Percentiles rank a stretch among this genome's conserved stretches.
phyloP scores from a whole-genome alignment of 495 filamentous ascomycete species.

The Filosporella fistucella region DNA sequence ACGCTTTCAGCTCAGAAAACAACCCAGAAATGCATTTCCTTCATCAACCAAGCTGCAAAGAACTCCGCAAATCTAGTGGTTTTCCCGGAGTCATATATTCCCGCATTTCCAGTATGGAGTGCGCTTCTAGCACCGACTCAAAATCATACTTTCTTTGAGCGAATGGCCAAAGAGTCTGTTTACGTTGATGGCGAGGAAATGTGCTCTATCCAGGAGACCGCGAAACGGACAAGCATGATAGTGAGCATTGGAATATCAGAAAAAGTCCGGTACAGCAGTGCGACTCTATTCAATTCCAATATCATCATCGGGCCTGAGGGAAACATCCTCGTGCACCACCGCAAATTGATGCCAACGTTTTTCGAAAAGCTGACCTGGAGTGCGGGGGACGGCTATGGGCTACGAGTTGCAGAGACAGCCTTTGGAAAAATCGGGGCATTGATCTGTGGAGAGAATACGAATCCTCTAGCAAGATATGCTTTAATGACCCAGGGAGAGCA shows the following conservation, averaged over 20 bases:
- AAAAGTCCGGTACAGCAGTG: conserved; percentile 6
- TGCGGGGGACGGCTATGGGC: conserved; percentile 4
- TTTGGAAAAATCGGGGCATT: conserved; percentile 8
- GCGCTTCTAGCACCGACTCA: conserved; percentile 1
- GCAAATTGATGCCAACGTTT: conserved; percentile 9
- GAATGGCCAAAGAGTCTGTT: conserved; percentile 7
- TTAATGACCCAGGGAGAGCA: conserved; percentile 9
- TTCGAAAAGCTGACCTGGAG: conserved; percentile 10
- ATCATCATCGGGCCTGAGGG: conserved; percentile 6
- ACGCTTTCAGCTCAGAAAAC: conserved; percentile 1
- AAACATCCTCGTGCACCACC: conserved; percentile 8
- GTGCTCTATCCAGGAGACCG: conserved; percentile 1
- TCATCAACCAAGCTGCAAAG: conserved; percentile 4
- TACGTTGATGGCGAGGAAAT: conserved; percentile 7
- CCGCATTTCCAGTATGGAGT: conserved; percentile 11
- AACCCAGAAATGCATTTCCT: conserved; percentile 5
- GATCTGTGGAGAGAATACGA: conserved; percentile 11
- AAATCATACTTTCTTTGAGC: conserved; percentile 7
- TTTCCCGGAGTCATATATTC: conserved; percentile 10
- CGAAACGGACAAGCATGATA: background rate
- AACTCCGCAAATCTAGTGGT: conserved; percentile 8
- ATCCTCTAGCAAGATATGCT: conserved; percentile 7
- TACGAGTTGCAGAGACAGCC: conserved; percentile 2
- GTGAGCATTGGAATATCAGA: conserved; percentile 8
- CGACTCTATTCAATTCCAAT: conserved; percentile 9